Conservation (phyloP, 345 rosid species). For the Mallotus nudiflorus region DNA sequence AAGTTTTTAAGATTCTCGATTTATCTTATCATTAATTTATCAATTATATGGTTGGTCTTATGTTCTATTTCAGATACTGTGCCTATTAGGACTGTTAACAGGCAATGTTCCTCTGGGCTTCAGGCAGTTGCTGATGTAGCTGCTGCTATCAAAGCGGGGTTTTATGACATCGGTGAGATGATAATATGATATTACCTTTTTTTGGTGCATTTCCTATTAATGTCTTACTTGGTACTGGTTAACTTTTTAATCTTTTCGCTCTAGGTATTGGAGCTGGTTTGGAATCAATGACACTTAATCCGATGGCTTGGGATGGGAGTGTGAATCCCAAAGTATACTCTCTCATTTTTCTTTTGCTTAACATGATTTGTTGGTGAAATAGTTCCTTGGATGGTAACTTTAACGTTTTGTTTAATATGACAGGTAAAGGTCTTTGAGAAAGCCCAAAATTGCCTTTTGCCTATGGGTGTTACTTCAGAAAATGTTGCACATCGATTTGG, state of each 20-base stretch:
- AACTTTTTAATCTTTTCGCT: background rate
- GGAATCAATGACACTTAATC: constrained; percentile 83
- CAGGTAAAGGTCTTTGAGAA: constrained; percentile 71
- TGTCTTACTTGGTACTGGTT: background rate
- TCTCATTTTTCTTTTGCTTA: background rate
- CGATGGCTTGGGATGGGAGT: constrained; percentile 85
- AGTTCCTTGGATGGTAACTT: background rate
- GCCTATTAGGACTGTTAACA: constrained; percentile 83
- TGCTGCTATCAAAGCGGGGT: constrained; percentile 94
- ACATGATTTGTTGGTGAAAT: background rate
- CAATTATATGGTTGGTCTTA: constrained; percentile 3
- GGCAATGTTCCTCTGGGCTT: constrained; percentile 97
- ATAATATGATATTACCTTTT: background rate
- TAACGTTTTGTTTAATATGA: constrained; percentile 19
- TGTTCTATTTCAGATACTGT: constrained; percentile 59
- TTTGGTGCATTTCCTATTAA: background rate
- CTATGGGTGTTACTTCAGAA: constrained; percentile 97
- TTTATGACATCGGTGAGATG: constrained; percentile 80
- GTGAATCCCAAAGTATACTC: constrained; percentile 72
- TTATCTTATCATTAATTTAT: background rate
- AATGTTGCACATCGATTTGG: constrained; percentile 87
- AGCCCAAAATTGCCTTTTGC: constrained; percentile 88
- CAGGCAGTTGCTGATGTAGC: constrained; percentile 99
- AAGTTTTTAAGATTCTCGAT: background rate
- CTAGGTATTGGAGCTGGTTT: constrained; percentile 97